Evolutionary conservation across 139 green algal genomes (phyloP).

Genomic region (Dunaliella primolecta): DNA sequence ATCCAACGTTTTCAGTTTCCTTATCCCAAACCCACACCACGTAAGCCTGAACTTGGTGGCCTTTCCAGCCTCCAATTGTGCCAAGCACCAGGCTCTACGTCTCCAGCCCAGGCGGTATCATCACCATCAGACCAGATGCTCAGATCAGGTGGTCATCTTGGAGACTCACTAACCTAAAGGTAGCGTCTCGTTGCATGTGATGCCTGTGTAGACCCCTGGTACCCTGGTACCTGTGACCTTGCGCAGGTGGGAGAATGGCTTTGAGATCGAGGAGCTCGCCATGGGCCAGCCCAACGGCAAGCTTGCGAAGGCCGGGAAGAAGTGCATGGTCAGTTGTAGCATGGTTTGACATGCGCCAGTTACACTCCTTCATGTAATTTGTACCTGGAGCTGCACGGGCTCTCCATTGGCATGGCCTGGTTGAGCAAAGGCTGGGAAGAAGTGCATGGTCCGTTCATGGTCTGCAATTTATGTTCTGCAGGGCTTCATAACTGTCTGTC

Average conservation of each 20-base stretch:
- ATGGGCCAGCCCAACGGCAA: slow-evolving; percentile 64
- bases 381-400: no score
- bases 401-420: no score
- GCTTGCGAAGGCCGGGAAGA: slow-evolving; percentile 70
- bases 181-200: background rate
- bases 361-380: no score
- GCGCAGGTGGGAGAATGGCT: slow-evolving; percentile 66
- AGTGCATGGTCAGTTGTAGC: slow-evolving; percentile 29
- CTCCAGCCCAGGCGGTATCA: slow-evolving; percentile 4
- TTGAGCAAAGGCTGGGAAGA: slow-evolving; percentile 71
- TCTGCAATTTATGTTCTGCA: no score
- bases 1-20: background rate
- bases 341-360: no score
- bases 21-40: background rate
- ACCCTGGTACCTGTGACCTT: background rate
- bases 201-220: background rate
- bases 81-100: background rate
- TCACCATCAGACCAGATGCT: background rate
- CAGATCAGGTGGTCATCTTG: background rate
- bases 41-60: background rate
- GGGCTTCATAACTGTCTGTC: no score
- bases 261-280: slow-evolving; percentile 72
- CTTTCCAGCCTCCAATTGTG: background rate
- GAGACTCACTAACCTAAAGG: background rate
- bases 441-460: slow-evolving; percentile 28